These are phyloP conservation scores for Cryptococcus sp. DNA, from an alignment of 1,284 basidiomycete species.

Conservation along the genomic window DNA sequence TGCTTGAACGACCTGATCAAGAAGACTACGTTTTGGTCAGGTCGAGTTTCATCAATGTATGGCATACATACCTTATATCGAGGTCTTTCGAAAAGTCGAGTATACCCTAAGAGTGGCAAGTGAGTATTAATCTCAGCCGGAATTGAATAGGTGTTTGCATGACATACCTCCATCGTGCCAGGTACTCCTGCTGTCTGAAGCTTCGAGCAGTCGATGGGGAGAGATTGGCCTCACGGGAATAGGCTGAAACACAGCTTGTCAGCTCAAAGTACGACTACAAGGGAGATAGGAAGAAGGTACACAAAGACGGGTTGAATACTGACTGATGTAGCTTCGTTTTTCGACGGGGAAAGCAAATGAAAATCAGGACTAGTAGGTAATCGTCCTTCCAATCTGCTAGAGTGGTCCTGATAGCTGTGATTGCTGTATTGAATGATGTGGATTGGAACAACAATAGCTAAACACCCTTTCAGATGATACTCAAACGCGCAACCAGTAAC, in stretches of 20 bases:
- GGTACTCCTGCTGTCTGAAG: neutral
- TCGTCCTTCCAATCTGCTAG: no score
- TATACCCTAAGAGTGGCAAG: constrained; percentile 57
- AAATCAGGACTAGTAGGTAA: no score
- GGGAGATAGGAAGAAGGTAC: no score
- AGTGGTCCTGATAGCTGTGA: no score
- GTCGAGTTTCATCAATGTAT: neutral
- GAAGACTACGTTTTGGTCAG: constrained; percentile 48
- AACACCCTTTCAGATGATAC: no score
- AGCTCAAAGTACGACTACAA: neutral
- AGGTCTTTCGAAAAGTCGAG: constrained; percentile 83
- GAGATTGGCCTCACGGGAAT: neutral
- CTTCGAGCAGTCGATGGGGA: constrained; percentile 1
- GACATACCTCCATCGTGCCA: constrained; percentile 34
- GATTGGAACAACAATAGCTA: no score
- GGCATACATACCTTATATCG: constrained; percentile 56
- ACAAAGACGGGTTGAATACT: neutral
- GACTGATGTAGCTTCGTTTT: no score
- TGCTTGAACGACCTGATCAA: constrained; percentile 79
- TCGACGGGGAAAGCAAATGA: no score
- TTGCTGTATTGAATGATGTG: no score
- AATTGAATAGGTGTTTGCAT: neutral
- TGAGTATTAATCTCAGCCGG: neutral
- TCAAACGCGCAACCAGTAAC: no score
- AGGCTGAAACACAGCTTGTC: neutral